Conservation (phyloP, 2,329 filamentous ascomycete genomes). For the Lizonia empirigonia region DNA sequence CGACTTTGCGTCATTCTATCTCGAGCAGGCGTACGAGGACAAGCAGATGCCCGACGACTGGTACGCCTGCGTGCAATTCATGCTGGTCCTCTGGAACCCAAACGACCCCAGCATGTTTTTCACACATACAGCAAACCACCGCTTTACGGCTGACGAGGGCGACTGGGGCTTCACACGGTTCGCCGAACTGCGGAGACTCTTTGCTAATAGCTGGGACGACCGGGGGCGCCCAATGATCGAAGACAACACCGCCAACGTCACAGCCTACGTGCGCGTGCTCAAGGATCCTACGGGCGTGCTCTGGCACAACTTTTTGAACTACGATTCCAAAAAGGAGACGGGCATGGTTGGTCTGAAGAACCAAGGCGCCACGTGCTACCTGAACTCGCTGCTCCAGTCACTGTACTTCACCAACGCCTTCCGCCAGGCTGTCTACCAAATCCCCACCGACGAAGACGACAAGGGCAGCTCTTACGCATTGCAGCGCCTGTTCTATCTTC, state of each 20-base stretch:
- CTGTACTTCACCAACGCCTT: conserved; percentile 75
- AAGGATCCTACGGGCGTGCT: conserved; percentile 87
- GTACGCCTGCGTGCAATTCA: conserved; percentile 96
- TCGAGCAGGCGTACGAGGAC: conserved; percentile 89
- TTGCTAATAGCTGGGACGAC: conserved; percentile 77
- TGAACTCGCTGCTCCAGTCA: conserved; percentile 56
- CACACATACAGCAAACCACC: conserved; percentile 82
- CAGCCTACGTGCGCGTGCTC: conserved; percentile 79
- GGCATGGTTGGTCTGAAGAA: conserved; percentile 97
- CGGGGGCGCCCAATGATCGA: conserved; percentile 73
- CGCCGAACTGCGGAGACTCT: conserved; percentile 83
- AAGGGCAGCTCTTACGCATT: conserved; percentile 91
- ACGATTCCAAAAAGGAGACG: conserved; percentile 99
- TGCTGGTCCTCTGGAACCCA: conserved; percentile 90
- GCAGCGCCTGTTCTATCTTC: conserved; percentile 90
- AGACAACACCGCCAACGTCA: conserved; percentile 77
- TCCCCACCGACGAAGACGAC: conserved; percentile 82
- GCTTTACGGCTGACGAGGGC: conserved; percentile 93
- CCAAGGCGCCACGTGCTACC: conserved; percentile 75
- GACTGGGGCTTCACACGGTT: conserved; percentile 99
- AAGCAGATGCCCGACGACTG: conserved; percentile 81
- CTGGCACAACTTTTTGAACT: conserved; percentile 91
- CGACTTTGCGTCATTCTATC: conserved; percentile 91
- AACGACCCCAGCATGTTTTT: conserved; percentile 85
- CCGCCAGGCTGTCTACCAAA: conserved; percentile 96